Evolutionary conservation across 371 early-diverging fungal genomes (phyloP).

Genomic region (Encephalitozoon intestinalis): DNA sequence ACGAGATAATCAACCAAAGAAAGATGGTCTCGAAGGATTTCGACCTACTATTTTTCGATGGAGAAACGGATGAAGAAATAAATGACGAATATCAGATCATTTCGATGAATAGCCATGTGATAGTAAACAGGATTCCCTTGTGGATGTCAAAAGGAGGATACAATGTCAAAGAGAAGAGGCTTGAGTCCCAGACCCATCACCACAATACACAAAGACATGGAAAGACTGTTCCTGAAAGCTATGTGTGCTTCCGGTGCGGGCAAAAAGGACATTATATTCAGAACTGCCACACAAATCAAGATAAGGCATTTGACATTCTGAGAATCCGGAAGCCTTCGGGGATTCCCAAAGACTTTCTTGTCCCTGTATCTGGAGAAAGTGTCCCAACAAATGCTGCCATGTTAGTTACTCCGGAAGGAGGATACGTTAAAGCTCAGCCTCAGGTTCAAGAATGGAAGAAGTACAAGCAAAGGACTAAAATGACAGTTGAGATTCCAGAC

Average conservation of each 20-base stretch:
- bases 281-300: slow-evolving; percentile 61
- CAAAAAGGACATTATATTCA: slow-evolving; percentile 62
- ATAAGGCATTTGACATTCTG: slow-evolving; percentile 59
- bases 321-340: slow-evolving; percentile 60
- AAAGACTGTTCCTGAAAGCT: slow-evolving; percentile 52
- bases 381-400: slow-evolving; percentile 38
- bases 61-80: slow-evolving; percentile 51
- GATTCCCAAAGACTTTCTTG: slow-evolving; percentile 60
- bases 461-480: not conserved
- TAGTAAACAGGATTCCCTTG: slow-evolving; percentile 58
- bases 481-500: slow-evolving; percentile 25
- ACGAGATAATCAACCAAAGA: slow-evolving; percentile 58
- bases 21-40: slow-evolving; percentile 59
- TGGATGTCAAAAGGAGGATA: slow-evolving; percentile 53
- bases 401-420: slow-evolving; percentile 54
- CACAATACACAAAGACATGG: not conserved
- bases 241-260: slow-evolving; percentile 61
- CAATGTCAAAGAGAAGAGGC: slow-evolving; percentile 44
- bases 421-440: slow-evolving; percentile 58
- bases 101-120: slow-evolving; percentile 54
- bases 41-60: slow-evolving; percentile 60
- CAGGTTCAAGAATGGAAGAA: slow-evolving; percentile 60
- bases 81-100: slow-evolving; percentile 57
- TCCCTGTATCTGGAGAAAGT: slow-evolving; percentile 35
- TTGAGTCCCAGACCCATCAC: slow-evolving; percentile 13